Conservation (phyloP, 2,329 filamentous ascomycete species). For the Penicillium verrucosum region DNA sequence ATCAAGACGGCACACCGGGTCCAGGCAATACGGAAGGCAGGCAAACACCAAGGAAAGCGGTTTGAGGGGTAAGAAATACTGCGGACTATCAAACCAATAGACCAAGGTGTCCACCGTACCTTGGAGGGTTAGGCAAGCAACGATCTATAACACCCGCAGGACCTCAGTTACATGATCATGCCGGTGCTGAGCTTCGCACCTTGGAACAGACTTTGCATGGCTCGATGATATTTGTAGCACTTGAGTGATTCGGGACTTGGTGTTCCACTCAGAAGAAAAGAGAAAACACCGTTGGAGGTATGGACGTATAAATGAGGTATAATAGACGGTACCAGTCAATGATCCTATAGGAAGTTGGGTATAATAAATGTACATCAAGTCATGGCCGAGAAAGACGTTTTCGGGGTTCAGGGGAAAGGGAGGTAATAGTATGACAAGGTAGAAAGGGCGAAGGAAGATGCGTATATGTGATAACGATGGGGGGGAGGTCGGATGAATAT, state of each 20-base stretch:
- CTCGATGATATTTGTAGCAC: not conserved
- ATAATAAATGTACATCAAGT: slow-evolving; percentile 26
- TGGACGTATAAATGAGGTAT: not conserved
- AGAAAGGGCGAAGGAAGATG: not conserved
- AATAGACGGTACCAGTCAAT: not conserved
- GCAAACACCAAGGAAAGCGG: not conserved
- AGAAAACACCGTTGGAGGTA: not conserved
- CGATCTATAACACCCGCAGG: not conserved
- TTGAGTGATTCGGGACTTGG: not conserved
- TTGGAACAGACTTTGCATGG: not conserved
- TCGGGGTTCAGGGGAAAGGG: not conserved
- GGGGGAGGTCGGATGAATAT: not conserved
- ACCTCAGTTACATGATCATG: not conserved
- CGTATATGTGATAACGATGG: not conserved
- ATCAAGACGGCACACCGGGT: not conserved
- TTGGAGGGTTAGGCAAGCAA: not conserved
- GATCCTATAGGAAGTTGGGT: slow-evolving; percentile 15
- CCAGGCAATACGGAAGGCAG: not conserved
- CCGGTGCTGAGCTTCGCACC: not conserved
- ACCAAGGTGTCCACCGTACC: not conserved
- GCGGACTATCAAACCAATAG: not conserved
- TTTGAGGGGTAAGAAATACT: not conserved
- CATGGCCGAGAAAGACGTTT: slow-evolving; percentile 10
- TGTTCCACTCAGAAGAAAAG: not conserved
- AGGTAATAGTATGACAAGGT: not conserved